A percentile compares a stretch with the other conserved stretches of the same genome.
Evolutionary conservation across 176 grass and related monocot genomes (phyloP).

Genomic region (Oryza brachyantha): DNA sequence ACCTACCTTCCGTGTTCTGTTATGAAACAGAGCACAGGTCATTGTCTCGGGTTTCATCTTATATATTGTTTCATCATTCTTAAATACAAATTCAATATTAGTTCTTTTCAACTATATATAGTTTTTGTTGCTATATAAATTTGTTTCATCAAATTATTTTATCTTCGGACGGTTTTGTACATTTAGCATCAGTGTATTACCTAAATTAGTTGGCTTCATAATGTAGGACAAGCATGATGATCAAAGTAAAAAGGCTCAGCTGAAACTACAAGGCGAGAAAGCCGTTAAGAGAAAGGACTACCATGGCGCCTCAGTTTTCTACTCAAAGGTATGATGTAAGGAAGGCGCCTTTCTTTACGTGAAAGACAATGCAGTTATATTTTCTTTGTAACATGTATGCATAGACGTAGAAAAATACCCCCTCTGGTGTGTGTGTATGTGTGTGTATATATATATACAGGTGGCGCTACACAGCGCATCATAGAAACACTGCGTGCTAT

Average conservation of each 20-base stretch:
- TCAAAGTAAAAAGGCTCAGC: background rate
- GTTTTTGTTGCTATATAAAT: conserved; percentile 2
- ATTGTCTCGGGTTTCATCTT: background rate
- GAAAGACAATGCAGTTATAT: background rate
- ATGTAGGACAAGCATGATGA: conserved; percentile 17
- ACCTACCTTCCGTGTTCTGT: no score
- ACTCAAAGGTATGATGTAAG: conserved; percentile 14
- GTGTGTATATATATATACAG: no score
- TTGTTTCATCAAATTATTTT: background rate
- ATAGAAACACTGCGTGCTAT: no score
- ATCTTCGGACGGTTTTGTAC: background rate
- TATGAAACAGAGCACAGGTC: no score
- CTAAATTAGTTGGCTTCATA: background rate
- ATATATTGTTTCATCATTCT: background rate
- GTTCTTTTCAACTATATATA: no score
- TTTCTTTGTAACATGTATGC: background rate
- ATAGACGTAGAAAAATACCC: no score
- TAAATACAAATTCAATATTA: background rate
- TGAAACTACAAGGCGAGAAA: conserved; percentile 30
- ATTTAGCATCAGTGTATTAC: background rate
- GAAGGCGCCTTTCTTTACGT: background rate
- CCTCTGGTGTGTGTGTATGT: no score
- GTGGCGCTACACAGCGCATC: no score
- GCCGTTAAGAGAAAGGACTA: conserved; percentile 41
- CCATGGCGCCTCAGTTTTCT: conserved; percentile 16